These are phyloP conservation scores for Aphelidium insulamus DNA, from an alignment of 371 early-diverging fungal species.

Conservation along the genomic window DNA sequence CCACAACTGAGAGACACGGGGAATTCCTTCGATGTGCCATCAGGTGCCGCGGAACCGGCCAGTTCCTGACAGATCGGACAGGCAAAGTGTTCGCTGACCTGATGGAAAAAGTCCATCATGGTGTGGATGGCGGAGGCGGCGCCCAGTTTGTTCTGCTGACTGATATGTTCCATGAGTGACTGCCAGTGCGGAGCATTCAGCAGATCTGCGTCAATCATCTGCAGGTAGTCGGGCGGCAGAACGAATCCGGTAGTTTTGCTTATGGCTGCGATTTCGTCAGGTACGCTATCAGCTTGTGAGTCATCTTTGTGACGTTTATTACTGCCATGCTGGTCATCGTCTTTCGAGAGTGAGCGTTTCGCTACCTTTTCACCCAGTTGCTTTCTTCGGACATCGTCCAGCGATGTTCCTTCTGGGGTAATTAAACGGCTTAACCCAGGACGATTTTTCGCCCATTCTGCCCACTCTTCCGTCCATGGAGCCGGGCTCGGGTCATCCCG, in stretches of 20 bases:
- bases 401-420: constrained; percentile 2
- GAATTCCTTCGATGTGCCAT: too few species aligned
- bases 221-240: background rate
- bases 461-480: constrained; percentile 31
- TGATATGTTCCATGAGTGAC: constrained; percentile 2
- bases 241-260: background rate
- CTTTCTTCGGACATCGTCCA: background rate
- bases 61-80: constrained; percentile 20
- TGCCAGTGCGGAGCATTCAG: constrained; percentile 7
- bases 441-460: constrained; percentile 8
- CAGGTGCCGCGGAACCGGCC: too few species aligned
- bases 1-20: constrained; percentile 22
- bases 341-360: too few species aligned
- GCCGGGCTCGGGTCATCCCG: constrained; percentile 35
- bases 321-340: background rate
- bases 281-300: background rate
- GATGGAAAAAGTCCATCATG: constrained; percentile 16
- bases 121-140: background rate
- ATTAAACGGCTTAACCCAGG: constrained; percentile 15
- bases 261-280: background rate
- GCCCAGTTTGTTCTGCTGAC: constrained; percentile 3
- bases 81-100: constrained; percentile 7
- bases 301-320: background rate
- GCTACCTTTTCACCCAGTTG: background rate
- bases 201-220: constrained; percentile 5